Conservation (phyloP, 805 yeast genomes). For the Scheffersomyces lignosus region DNA sequence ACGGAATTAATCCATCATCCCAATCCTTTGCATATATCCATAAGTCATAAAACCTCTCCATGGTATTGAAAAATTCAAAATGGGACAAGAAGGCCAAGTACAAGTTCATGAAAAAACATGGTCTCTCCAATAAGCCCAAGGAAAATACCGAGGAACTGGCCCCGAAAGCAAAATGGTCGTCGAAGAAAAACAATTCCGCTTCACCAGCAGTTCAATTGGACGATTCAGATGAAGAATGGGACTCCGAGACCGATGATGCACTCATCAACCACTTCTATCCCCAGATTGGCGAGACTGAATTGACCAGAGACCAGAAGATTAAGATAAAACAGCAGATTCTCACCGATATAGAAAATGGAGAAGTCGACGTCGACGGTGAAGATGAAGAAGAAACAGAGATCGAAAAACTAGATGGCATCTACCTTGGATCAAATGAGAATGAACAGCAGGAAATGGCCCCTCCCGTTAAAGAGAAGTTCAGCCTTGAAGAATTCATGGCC, state of each 20-base stretch:
- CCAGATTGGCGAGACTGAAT: constrained; percentile 31
- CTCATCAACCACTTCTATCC: constrained; percentile 42
- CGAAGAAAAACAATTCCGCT: constrained; percentile 20
- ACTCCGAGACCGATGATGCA: constrained; percentile 39
- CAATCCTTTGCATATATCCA: too few relatives aligned
- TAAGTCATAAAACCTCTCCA: too few relatives aligned
- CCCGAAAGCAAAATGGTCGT: constrained; percentile 34
- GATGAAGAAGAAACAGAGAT: constrained; percentile 9
- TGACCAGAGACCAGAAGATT: constrained; percentile 33
- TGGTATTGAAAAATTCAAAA: constrained; percentile 45
- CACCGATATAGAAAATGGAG: constrained; percentile 7
- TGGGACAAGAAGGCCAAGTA: constrained; percentile 46
- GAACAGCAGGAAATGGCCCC: constrained; percentile 6
- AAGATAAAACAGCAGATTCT: constrained; percentile 38
- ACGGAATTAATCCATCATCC: too few relatives aligned
- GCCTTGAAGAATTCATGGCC: constrained; percentile 22
- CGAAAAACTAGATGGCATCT: constrained; percentile 32
- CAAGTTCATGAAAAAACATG: constrained; percentile 41
- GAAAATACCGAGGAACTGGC: constrained; percentile 8
- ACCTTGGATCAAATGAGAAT: constrained; percentile 27
- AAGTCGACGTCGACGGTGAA: constrained; percentile 11
- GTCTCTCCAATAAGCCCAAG: constrained; percentile 20
- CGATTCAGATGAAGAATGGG: constrained; percentile 40
- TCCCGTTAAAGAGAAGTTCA: constrained; percentile 16
- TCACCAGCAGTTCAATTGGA: constrained; percentile 18